Conservation (phyloP, 1,284 basidiomycete species). For the Meira nashicola region DNA sequence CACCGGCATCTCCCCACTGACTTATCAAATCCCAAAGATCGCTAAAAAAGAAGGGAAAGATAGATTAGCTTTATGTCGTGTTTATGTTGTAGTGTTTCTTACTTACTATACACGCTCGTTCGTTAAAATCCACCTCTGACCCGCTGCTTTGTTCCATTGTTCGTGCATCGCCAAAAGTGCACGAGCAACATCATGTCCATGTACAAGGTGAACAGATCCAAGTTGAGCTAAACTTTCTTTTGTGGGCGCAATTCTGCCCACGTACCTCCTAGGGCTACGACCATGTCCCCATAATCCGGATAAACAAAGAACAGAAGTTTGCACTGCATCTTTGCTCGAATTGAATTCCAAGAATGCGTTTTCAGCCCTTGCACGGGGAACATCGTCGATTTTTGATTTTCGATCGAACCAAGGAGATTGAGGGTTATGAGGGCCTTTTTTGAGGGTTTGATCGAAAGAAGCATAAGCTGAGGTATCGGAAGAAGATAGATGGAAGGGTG, state of each 20-base stretch:
- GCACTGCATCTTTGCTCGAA: constrained; percentile 4
- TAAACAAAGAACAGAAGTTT: constrained; percentile 32
- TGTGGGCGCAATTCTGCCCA: constrained; percentile 24
- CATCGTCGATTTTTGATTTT: constrained; percentile 2
- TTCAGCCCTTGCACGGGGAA: constrained; percentile 13
- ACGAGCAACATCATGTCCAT: constrained; percentile 37
- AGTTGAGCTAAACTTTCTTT: constrained; percentile 29
- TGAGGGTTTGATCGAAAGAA: too few relatives aligned
- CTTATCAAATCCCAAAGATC: constrained; percentile 16
- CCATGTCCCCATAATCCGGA: constrained; percentile 38
- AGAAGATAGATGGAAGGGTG: constrained; percentile 22
- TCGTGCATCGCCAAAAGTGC: constrained; percentile 30
- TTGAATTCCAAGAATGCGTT: constrained; percentile 3
- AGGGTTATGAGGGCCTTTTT: too few relatives aligned
- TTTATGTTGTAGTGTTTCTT: too few relatives aligned
- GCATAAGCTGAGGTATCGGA: not conserved
- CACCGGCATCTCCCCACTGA: constrained; percentile 14
- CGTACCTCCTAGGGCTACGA: constrained; percentile 30
- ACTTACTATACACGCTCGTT: constrained; percentile 20
- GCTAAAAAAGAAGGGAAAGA: constrained; percentile 17
- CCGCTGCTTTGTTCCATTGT: constrained; percentile 20
- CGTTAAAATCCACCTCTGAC: constrained; percentile 37
- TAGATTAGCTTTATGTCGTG: constrained; percentile 1
- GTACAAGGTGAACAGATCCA: constrained; percentile 38
- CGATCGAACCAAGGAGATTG: constrained; percentile 16